Evolutionary conservation across 2,329 filamentous ascomycete genomes (phyloP).

Genomic region (Aspergillus ochraceus): DNA sequence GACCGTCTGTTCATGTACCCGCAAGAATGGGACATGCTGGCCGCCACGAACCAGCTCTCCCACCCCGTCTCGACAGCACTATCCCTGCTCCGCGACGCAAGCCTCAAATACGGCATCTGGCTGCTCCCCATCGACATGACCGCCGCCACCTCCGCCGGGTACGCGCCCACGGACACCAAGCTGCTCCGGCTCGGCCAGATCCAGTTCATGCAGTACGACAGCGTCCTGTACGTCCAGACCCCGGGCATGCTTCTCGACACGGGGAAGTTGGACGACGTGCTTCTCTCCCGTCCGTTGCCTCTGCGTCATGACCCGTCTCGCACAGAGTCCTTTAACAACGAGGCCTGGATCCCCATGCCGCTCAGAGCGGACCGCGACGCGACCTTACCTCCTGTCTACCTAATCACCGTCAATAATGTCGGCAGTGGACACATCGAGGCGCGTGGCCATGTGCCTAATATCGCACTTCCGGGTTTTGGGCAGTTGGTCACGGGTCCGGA

Average conservation of each 20-base stretch:
- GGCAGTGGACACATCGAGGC: constrained; percentile 35
- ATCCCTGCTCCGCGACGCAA: constrained; percentile 38
- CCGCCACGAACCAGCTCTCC: constrained; percentile 20
- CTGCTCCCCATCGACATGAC: constrained; percentile 44
- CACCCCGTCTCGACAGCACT: constrained; percentile 34
- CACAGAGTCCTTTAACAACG: constrained; percentile 37
- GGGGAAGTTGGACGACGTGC: constrained; percentile 37
- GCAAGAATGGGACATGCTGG: constrained; percentile 43
- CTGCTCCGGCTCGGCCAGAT: constrained; percentile 39
- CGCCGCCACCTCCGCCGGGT: constrained; percentile 31
- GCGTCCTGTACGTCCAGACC: constrained; percentile 44
- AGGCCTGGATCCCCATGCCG: constrained; percentile 40
- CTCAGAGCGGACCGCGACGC: constrained; percentile 33
- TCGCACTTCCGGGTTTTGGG: constrained; percentile 33
- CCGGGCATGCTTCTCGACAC: constrained; percentile 43
- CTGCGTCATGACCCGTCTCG: constrained; percentile 33
- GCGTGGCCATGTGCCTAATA: constrained; percentile 38
- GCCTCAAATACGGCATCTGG: constrained; percentile 42
- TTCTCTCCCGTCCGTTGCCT: constrained; percentile 37
- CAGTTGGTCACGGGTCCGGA: constrained; percentile 30
- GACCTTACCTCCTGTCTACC: constrained; percentile 34
- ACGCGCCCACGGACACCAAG: constrained; percentile 35
- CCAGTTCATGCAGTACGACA: constrained; percentile 45
- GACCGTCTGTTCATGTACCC: constrained; percentile 50
- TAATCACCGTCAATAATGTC: constrained; percentile 40